These are phyloP conservation scores for Irpex sp. DNA, from an alignment of 1,284 basidiomycete species.

Conservation along the genomic window DNA sequence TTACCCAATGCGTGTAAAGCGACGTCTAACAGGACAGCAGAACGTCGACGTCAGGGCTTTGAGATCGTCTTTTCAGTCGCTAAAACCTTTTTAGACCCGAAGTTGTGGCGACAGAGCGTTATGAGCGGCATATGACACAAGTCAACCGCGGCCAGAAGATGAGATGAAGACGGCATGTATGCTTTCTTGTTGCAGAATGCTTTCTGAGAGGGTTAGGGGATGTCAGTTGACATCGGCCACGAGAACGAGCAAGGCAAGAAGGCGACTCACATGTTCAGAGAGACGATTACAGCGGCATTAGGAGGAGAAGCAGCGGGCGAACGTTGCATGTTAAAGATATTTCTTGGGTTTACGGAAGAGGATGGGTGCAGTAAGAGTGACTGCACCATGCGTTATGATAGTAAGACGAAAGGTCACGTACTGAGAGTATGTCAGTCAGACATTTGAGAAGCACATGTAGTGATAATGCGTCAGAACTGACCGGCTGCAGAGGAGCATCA, in stretches of 20 bases:
- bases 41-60: background rate
- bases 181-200: background rate
- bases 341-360: background rate
- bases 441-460: background rate
- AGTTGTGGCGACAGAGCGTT: background rate
- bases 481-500: background rate
- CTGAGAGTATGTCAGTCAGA: too few relatives aligned
- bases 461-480: background rate
- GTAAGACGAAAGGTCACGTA: background rate
- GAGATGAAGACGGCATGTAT: background rate
- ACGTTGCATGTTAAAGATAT: background rate
- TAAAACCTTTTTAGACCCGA: background rate
- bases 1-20: background rate
- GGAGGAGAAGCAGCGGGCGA: background rate
- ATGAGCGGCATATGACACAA: background rate
- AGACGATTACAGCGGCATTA: background rate
- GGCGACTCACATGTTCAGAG: background rate
- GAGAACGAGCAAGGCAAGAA: background rate
- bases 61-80: background rate
- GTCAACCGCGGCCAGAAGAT: background rate
- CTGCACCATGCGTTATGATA: background rate
- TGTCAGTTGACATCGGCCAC: background rate
- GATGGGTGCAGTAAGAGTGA: background rate
- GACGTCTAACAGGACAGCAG: background rate
- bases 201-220: background rate